phyloP scores from a whole-genome alignment of 768 basidiomycete genomes.

The Lenzites betulinus region DNA sequence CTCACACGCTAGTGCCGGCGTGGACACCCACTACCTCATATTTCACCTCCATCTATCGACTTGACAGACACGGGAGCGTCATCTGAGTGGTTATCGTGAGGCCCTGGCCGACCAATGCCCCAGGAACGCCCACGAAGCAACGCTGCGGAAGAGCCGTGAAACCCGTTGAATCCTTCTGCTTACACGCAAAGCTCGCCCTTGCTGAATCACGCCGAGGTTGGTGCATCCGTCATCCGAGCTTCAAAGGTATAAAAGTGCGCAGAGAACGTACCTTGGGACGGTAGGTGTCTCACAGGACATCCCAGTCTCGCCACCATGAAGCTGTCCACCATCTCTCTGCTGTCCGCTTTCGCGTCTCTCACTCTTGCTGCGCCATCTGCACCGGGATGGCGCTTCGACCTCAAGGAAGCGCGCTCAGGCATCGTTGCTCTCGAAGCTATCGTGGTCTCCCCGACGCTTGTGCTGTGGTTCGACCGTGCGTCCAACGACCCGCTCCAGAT shows the following conservation, averaged over 20 bases:
- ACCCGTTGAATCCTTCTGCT: neutral
- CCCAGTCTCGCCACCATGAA: neutral
- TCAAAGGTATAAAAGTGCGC: neutral
- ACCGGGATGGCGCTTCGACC: conserved; percentile 24
- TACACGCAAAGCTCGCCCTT: neutral
- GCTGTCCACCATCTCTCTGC: neutral
- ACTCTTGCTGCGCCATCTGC: conserved; percentile 13
- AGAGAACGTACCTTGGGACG: neutral
- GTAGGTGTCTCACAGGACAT: neutral
- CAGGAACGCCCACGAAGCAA: neutral
- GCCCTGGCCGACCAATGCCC: neutral
- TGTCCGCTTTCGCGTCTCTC: neutral
- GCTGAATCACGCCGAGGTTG: neutral
- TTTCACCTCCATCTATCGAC: neutral
- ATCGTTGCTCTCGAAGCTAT: conserved; percentile 78
- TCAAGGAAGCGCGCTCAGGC: conserved; percentile 70
- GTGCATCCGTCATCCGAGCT: neutral
- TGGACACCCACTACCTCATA: neutral
- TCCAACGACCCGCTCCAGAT: conserved; percentile 80
- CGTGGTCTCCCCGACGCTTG: conserved; percentile 68
- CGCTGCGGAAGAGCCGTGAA: neutral
- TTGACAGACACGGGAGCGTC: neutral
- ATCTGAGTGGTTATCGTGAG: neutral
- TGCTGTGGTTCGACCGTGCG: conserved; percentile 78
- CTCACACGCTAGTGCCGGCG: conserved; percentile 1